Conservation (phyloP, 169 alveolate genomes). For the Eimeria nieschulzi region DNA sequence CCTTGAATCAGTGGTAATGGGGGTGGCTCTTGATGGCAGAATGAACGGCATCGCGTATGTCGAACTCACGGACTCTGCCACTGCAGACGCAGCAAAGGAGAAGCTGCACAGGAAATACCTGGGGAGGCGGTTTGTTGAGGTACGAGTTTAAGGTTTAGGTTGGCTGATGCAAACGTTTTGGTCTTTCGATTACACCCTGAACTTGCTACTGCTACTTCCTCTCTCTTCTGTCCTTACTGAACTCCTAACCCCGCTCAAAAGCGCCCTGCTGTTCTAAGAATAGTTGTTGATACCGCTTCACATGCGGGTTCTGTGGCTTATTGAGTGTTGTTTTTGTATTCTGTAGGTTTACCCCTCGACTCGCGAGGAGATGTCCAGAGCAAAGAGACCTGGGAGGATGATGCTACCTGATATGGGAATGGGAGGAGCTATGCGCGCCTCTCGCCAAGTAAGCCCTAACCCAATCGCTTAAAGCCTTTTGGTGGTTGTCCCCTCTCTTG, state of each 20-base stretch:
- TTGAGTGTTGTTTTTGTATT: not conserved
- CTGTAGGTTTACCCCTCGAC: constrained; percentile 69
- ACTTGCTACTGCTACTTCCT: too few species aligned
- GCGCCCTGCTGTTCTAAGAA: too few species aligned
- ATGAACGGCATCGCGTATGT: constrained; percentile 76
- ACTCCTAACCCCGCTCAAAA: too few species aligned
- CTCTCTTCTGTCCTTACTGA: too few species aligned
- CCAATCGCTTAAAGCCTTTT: not conserved
- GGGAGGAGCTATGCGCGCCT: constrained; percentile 67
- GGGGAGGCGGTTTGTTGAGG: constrained; percentile 70
- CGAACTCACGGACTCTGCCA: constrained; percentile 62
- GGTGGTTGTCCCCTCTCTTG: not conserved
- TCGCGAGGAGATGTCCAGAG: constrained; percentile 69
- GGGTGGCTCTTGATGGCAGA: constrained; percentile 74
- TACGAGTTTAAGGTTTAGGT: not conserved
- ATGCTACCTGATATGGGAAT: constrained; percentile 37
- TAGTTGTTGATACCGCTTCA: too few species aligned
- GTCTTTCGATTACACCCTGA: too few species aligned
- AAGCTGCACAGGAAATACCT: constrained; percentile 68
- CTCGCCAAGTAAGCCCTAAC: constrained; percentile 38
- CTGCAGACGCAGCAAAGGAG: constrained; percentile 73
- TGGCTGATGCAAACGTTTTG: too few species aligned
- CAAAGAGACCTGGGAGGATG: constrained; percentile 62
- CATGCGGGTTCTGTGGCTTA: not conserved
- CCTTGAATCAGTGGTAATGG: constrained; percentile 72